These are phyloP conservation scores for Ligustrum vulgare DNA, from an alignment of 257 asterid genomes.

Conservation along the genomic window DNA sequence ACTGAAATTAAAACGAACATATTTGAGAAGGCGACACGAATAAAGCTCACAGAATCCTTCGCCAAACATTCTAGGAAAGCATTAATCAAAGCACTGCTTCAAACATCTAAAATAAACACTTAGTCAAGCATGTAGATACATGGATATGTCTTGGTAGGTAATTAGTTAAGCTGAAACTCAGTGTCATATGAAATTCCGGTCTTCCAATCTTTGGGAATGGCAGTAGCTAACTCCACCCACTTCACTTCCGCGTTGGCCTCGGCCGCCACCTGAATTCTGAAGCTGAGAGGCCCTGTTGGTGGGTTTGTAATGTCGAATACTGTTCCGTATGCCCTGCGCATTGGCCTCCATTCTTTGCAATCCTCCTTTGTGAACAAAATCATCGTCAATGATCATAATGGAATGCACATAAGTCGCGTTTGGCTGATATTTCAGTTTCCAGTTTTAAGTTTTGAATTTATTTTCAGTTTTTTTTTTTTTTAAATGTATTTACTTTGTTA, in stretches of 20 bases:
- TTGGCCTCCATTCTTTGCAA: slow-evolving; percentile 68
- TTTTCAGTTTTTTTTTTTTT: too few relatives aligned
- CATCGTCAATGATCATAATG: too few relatives aligned
- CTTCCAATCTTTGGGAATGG: slow-evolving; percentile 63
- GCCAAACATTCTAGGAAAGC: too few relatives aligned
- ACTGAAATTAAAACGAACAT: too few relatives aligned
- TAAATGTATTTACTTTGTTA: too few relatives aligned
- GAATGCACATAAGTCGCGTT: too few relatives aligned
- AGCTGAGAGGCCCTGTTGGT: slow-evolving; percentile 42
- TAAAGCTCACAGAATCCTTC: not conserved
- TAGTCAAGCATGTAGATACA: not conserved
- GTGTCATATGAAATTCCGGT: slow-evolving; percentile 67
- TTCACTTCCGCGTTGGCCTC: slow-evolving; percentile 31
- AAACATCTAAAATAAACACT: not conserved
- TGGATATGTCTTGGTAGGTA: too few relatives aligned
- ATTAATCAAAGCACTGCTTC: not conserved
- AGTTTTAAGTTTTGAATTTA: too few relatives aligned
- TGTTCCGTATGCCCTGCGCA: slow-evolving; percentile 66
- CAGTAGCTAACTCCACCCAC: slow-evolving; percentile 47
- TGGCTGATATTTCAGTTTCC: too few relatives aligned
- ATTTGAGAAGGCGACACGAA: not conserved
- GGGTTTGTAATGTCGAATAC: slow-evolving; percentile 64
- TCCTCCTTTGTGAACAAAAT: slow-evolving; percentile 35
- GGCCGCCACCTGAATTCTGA: slow-evolving; percentile 40
- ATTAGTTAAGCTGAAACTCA: slow-evolving; percentile 34